These are phyloP conservation scores for Alloascoidea africana DNA, from an alignment of 805 yeast genomes.

Conservation along the genomic window DNA sequence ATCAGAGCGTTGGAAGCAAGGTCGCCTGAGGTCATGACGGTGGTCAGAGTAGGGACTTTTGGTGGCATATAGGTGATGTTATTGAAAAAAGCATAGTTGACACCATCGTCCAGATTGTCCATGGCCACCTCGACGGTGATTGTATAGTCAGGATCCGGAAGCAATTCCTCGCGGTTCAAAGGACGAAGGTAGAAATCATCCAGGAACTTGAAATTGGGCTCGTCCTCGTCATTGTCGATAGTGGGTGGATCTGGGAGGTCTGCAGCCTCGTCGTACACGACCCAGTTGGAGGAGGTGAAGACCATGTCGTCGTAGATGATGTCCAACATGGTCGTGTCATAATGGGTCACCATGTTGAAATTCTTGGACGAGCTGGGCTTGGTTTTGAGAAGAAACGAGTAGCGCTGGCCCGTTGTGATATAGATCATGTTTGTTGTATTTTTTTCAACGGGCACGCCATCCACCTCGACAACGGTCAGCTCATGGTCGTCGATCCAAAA, in stretches of 20 bases:
- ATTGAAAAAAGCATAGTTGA: slow-evolving; percentile 94
- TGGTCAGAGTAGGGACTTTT: slow-evolving; percentile 70
- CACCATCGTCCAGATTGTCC: slow-evolving; percentile 78
- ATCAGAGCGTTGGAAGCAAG: slow-evolving; percentile 39
- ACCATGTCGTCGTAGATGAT: slow-evolving; percentile 43
- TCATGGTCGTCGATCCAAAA: slow-evolving; percentile 80
- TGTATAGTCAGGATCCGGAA: slow-evolving; percentile 52
- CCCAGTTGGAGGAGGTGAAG: slow-evolving; percentile 61
- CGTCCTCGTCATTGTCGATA: slow-evolving; percentile 22
- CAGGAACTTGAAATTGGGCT: slow-evolving; percentile 27
- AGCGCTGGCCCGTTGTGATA: slow-evolving; percentile 86
- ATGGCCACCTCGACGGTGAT: slow-evolving; percentile 63
- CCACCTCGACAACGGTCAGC: slow-evolving; percentile 79
- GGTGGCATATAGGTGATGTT: slow-evolving; percentile 67
- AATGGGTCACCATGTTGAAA: slow-evolving; percentile 68
- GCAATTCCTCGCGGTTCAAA: slow-evolving; percentile 32
- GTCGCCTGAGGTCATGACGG: slow-evolving; percentile 42
- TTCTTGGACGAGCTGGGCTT: slow-evolving; percentile 45
- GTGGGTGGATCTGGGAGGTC: slow-evolving; percentile 25
- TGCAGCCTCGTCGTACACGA: slow-evolving; percentile 38
- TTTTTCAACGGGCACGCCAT: slow-evolving; percentile 76
- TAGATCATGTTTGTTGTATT: slow-evolving; percentile 56
- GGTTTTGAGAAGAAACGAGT: slow-evolving; percentile 64
- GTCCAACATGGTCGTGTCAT: slow-evolving; percentile 81
- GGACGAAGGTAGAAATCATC: slow-evolving; percentile 79